Base-by-base conservation (phyloP, 2,329 filamentous ascomycete genomes). In the Beauveria medogensis region DNA sequence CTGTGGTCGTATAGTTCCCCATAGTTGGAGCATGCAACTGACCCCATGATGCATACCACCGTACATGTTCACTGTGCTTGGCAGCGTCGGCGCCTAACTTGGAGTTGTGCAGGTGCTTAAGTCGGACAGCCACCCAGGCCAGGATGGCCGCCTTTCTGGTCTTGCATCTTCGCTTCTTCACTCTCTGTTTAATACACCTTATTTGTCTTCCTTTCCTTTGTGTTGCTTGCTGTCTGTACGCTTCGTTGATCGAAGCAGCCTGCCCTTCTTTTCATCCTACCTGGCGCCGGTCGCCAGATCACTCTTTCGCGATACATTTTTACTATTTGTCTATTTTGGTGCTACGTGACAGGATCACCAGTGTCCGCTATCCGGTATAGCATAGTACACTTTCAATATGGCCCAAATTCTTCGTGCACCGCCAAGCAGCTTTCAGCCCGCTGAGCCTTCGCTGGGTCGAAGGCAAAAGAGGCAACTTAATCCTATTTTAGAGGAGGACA, bases 401-500 rank as follows among this genome's bases (percentile, higher is more conserved):
- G 55, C 61, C 34, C 57, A 55, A 28, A 37, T 41, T 40, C 52
- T 56, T 26, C 61, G 52, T 28, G n/a, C 47, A 24, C 34, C 56
- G 2, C 60, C 63, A 64, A 66, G 65, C 61, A 66, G 66, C 65
- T 80, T 78, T 68, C 74, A 73, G 69, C 73, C 79, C 69, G 75
- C 74, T 65, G 79, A 79, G 64, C 75, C 80, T 75, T 78, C 78
- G 82, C 82, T 76, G 80, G 82, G 71, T 72, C 82, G 81, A 77
- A 80, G 79, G 74, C 74, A 73, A 64, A 76, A 73, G 69, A 75
- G 73, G 72, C 72, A 70, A 64, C 82, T 86, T 84, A 85, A 85
- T 84, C 82, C 83, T 64, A 85, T 86, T 83, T 82, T 85, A 68
- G 83, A 86, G 70, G 82, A 83, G 70, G 76, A 79, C 64, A 71